phyloP scores from a whole-genome alignment of 1,284 basidiomycete genomes.

The Exobasidium rhododendri region DNA sequence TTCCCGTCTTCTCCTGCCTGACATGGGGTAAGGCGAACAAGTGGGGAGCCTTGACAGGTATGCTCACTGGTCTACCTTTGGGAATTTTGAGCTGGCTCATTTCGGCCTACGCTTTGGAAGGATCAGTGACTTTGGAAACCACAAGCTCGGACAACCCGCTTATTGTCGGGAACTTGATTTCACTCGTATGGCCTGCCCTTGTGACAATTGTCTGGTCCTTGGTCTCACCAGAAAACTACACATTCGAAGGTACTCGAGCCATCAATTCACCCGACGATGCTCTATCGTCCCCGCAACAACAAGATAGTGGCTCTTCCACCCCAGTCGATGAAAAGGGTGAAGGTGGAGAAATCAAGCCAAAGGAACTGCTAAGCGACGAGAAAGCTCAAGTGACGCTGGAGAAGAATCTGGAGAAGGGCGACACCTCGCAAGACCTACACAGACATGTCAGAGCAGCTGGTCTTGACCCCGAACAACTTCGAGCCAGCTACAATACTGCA shows the following conservation, averaged over 20 bases:
- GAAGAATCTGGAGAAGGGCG: not conserved
- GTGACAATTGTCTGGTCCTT: conserved; percentile 62
- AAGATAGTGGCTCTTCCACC: conserved; percentile 14
- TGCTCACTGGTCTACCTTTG: conserved; percentile 67
- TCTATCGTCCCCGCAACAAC: not conserved
- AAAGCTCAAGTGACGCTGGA: not conserved
- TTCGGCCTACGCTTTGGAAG: conserved; percentile 70
- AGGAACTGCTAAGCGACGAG: not conserved
- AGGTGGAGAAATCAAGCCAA: conserved; percentile 13
- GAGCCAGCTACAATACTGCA: conserved; percentile 17
- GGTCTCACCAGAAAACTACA: conserved; percentile 43
- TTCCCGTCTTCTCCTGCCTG: conserved; percentile 76
- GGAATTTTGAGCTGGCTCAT: conserved; percentile 80
- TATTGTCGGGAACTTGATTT: conserved; percentile 78
- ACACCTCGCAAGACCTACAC: not conserved
- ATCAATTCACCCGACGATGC: conserved; percentile 44
- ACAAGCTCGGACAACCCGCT: conserved; percentile 65
- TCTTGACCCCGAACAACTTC: not conserved
- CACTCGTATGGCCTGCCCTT: conserved; percentile 76
- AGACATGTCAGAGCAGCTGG: conserved; percentile 19
- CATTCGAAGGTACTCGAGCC: conserved; percentile 43
- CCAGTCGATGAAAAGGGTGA: not conserved
- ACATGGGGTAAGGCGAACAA: conserved; percentile 44
- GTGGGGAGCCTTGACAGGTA: conserved; percentile 61
- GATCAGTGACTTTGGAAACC: conserved; percentile 68